A percentile compares a stretch with the other conserved stretches of the same genome.
Conservation (phyloP, 805 yeast genomes). For the Hermanozyma aechmeae region DNA sequence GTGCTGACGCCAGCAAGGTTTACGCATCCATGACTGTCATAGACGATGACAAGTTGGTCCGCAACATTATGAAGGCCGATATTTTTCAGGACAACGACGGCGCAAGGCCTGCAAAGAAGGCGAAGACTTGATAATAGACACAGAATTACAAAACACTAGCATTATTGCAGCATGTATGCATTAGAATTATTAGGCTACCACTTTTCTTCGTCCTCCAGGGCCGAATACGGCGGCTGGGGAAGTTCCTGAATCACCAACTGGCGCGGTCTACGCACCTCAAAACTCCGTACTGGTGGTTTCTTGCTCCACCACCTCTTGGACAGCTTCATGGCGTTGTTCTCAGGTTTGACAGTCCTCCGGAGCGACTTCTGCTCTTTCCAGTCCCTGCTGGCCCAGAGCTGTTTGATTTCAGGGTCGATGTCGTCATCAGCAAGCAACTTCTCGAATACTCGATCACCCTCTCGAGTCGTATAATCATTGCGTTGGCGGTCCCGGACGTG, state of each 20-base stretch:
- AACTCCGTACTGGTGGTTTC: too few relatives aligned
- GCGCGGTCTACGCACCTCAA: too few relatives aligned
- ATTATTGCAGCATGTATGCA: too few relatives aligned
- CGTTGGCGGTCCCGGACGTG: too few relatives aligned
- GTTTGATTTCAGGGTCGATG: conserved; percentile 44
- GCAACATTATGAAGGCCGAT: conserved; percentile 48
- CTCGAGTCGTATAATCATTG: conserved; percentile 52
- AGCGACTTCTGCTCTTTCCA: conserved; percentile 4
- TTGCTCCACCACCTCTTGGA: too few relatives aligned
- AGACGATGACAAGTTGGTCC: conserved; percentile 50
- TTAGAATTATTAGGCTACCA: too few relatives aligned
- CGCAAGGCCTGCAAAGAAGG: too few relatives aligned
- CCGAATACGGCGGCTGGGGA: too few relatives aligned
- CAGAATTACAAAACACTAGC: too few relatives aligned
- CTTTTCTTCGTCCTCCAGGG: too few relatives aligned
- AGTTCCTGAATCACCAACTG: too few relatives aligned
- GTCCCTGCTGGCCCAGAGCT: conserved; percentile 42
- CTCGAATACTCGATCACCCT: conserved; percentile 45
- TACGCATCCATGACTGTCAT: conserved; percentile 31
- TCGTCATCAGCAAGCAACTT: conserved; percentile 28
- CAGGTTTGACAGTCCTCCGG: conserved; percentile 3
- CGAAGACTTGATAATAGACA: too few relatives aligned
- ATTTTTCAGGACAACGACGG: conserved; percentile 6
- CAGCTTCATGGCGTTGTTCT: background rate
- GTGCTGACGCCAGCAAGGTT: conserved; percentile 21